Evolutionary conservation across 2,329 filamentous ascomycete species (phyloP).

Genomic region (Ophiostoma triangulosporum): DNA sequence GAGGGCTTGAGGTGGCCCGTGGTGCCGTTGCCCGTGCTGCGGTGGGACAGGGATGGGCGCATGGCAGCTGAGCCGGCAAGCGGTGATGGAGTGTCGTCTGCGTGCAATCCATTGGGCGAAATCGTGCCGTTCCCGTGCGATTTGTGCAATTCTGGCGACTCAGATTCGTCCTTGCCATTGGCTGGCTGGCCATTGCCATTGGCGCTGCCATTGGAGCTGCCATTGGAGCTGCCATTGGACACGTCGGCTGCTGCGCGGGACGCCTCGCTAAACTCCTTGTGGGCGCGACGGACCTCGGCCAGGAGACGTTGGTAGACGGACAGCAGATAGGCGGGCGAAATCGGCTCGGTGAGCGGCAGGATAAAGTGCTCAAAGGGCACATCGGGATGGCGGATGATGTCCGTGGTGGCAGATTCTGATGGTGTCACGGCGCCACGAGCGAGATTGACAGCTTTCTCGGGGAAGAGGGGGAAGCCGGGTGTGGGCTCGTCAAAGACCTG

Average conservation of each 20-base stretch:
- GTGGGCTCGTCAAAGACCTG: conserved; percentile 25
- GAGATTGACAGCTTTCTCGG: conserved; percentile 7
- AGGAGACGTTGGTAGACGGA: conserved; percentile 14
- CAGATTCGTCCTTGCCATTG: background rate
- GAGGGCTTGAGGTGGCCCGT: conserved; percentile 5
- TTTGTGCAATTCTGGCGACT: background rate
- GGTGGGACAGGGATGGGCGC: background rate
- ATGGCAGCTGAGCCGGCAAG: background rate
- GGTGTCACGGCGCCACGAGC: background rate
- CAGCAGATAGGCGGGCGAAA: conserved; percentile 8
- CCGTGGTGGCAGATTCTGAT: too few species aligned
- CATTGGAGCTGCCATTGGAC: background rate
- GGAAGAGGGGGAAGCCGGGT: conserved; percentile 16
- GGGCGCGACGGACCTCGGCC: conserved; percentile 9
- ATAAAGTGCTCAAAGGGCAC: conserved; percentile 16
- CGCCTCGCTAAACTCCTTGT: conserved; percentile 5
- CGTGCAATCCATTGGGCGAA: background rate
- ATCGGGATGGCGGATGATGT: conserved; percentile 11
- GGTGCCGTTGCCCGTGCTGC: conserved; percentile 1
- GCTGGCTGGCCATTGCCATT: background rate
- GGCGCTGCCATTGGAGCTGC: background rate
- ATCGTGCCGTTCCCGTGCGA: background rate
- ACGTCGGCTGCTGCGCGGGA: background rate
- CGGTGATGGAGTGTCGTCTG: background rate
- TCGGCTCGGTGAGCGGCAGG: conserved; percentile 6